Evolutionary conservation across 2,329 filamentous ascomycete species (phyloP), one percentile per base, ranked within the genome.

Genomic region (Cytospora schulzeri): DNA sequence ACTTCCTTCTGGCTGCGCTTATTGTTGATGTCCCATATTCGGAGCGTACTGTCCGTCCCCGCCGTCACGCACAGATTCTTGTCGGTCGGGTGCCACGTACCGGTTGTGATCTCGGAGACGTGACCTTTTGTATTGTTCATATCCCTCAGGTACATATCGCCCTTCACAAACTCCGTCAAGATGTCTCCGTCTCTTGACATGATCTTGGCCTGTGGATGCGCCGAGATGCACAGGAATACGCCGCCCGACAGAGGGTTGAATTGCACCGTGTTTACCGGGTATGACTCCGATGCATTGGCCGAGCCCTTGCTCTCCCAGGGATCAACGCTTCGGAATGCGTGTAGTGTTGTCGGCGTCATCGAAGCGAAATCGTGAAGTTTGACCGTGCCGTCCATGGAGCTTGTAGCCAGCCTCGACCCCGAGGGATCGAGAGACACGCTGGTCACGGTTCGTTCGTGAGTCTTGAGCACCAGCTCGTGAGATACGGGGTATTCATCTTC

Each of bases 71-170:
- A 96, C 0, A 93, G 71, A 69, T 97, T 93, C 72, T 85, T 88
- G 74, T 97, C 89, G 2, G 88, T 88, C 0, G 95, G 95, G 76
- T 94, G 92, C 95, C 95, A 99, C 48, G 90, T 90, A 26, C 92
- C 94, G 26, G 89, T 91, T 4, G 92, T 93, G 50, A 97, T 86
- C 76, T 97, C 95, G 4, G 93, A 93, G 60, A 97, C 88, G 77
- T 99, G 95, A 1, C 95, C 95, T 75, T 97, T 98, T 5, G 95
- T 99, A 75, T 98, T 93, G 77, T 97, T 87, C 90, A 98, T 96
- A 75, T 99, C 95, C 62, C 94, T 86, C 69, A 99, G 79, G 72
- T 99, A 99, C 93, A 98, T 98, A 75, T 99, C 95, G 54, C 95
- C 95, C 78, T 99, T 99, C 70, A 93, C 90, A 69, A 97, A 98